Conservation (phyloP, 2,329 filamentous ascomycete genomes). For the Tolypocladium nubicola region DNA sequence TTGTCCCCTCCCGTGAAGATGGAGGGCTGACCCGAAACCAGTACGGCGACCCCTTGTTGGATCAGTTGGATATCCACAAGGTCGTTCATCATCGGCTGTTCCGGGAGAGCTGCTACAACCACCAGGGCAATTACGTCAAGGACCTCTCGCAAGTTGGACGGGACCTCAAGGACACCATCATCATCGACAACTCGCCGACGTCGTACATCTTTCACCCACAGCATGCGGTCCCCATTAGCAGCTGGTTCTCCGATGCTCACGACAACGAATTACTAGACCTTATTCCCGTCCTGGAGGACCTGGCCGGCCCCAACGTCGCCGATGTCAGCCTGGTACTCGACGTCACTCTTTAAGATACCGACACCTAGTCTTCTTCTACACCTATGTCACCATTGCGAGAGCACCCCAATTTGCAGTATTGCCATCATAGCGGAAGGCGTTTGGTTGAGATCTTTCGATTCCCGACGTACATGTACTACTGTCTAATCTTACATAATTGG, state of each 20-base stretch:
- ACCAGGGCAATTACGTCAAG: conserved; percentile 99
- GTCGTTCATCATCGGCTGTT: conserved; percentile 95
- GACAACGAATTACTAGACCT: conserved; percentile 97
- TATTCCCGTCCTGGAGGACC: conserved; percentile 95
- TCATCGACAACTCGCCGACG: conserved; percentile 98
- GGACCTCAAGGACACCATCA: conserved; percentile 94
- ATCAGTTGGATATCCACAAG: conserved; percentile 94
- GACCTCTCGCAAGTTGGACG: conserved; percentile 94
- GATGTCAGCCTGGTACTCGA: conserved; percentile 97
- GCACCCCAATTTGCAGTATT: conserved; percentile 25
- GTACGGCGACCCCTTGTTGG: conserved; percentile 93
- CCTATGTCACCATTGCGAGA: conserved; percentile 17
- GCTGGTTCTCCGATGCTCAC: conserved; percentile 99
- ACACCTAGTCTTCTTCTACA: conserved; percentile 16
- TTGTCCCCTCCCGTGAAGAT: conserved; percentile 4
- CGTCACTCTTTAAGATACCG: conserved; percentile 57
- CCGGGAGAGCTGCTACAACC: conserved; percentile 97
- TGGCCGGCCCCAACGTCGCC: conserved; percentile 77
- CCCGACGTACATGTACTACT: conserved; percentile 39
- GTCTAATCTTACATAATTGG: conserved; percentile 41
- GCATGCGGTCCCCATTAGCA: conserved; percentile 97
- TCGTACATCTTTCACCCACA: conserved; percentile 99
- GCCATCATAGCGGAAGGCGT: conserved; percentile 45
- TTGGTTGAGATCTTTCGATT: conserved; percentile 37
- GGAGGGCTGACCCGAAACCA: conserved; percentile 22